Evolutionary conservation across 2,329 filamentous ascomycete species (phyloP).

Genomic region (Chaetomiaceae sp.): DNA sequence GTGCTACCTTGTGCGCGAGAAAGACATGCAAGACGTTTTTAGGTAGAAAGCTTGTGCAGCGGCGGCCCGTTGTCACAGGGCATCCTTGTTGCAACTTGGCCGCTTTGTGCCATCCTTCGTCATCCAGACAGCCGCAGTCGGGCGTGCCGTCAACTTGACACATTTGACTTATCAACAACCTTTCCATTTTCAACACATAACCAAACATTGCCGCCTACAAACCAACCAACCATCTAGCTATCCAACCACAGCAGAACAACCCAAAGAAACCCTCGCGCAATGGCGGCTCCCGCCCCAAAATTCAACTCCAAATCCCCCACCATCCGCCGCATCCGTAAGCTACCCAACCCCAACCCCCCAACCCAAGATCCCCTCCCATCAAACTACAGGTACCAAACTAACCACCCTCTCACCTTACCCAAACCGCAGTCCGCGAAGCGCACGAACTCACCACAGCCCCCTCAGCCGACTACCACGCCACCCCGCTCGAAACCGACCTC

Average conservation of each 20-base stretch:
- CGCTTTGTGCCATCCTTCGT: conserved; percentile 11
- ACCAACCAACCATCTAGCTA: not conserved
- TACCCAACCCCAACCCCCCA: not conserved
- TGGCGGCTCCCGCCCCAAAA: conserved; percentile 29
- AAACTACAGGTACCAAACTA: conserved; percentile 29
- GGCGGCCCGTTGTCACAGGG: not conserved
- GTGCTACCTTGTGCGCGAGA: no score
- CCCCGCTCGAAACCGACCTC: conserved; percentile 81
- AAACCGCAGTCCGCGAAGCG: conserved; percentile 89
- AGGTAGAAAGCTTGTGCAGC: no score
- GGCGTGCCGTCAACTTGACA: not conserved
- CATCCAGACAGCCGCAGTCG: conserved; percentile 1
- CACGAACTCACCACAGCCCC: conserved; percentile 76
- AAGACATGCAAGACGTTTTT: no score
- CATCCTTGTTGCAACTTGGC: conserved; percentile 17
- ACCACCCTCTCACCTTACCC: conserved; percentile 27
- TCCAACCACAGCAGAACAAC: not conserved
- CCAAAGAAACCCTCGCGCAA: not conserved
- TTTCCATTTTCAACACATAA: not conserved
- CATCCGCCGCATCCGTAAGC: conserved; percentile 74
- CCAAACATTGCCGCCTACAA: not conserved
- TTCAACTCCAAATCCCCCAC: conserved; percentile 77
- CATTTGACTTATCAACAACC: not conserved
- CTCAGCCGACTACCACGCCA: conserved; percentile 78
- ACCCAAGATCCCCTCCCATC: conserved; percentile 15